phyloP scores from a whole-genome alignment of 2,329 filamentous ascomycete genomes.

The Sordariomycetes sp. region DNA sequence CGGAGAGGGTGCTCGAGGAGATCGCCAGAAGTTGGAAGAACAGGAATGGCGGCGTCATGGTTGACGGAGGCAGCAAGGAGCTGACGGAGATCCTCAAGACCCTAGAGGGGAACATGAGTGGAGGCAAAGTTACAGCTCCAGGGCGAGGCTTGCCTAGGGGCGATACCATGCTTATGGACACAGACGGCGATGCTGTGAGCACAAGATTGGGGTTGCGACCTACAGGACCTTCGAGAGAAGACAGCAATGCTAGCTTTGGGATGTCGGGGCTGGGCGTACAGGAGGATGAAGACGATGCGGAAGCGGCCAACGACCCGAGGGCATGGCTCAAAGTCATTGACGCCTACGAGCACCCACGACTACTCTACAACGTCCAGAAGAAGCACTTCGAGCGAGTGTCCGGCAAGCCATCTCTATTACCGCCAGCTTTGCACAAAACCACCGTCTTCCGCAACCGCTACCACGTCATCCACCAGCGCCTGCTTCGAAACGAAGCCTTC shows the following conservation, averaged over 20 bases:
- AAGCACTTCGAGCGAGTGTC: slow-evolving; percentile 80
- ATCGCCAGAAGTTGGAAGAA: slow-evolving; percentile 88
- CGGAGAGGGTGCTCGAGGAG: slow-evolving; percentile 87
- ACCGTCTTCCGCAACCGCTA: slow-evolving; percentile 82
- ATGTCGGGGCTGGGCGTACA: slow-evolving; percentile 43
- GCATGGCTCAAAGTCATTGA: slow-evolving; percentile 77
- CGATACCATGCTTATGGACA: slow-evolving; percentile 51
- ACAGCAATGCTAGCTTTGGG: slow-evolving; percentile 58
- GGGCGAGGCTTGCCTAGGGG: slow-evolving; percentile 40
- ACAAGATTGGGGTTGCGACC: slow-evolving; percentile 46
- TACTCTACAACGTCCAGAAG: slow-evolving; percentile 68
- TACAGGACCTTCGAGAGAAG: slow-evolving; percentile 39
- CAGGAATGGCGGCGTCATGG: slow-evolving; percentile 78
- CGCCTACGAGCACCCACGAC: slow-evolving; percentile 77
- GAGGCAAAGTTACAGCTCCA: slow-evolving; percentile 57
- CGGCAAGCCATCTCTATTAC: slow-evolving; percentile 61
- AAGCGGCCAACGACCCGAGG: slow-evolving; percentile 57
- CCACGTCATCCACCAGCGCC: slow-evolving; percentile 82
- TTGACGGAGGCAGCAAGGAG: slow-evolving; percentile 69
- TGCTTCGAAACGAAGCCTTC: slow-evolving; percentile 88
- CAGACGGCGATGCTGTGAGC: slow-evolving; percentile 41
- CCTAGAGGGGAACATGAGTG: slow-evolving; percentile 79
- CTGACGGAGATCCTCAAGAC: slow-evolving; percentile 76
- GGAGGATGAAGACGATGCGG: slow-evolving; percentile 49
- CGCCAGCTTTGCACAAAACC: slow-evolving; percentile 73